Evolutionary conservation across 257 asterid genomes (phyloP), one percentile per base, ranked within the genome.

Genomic region (Vinca minor): DNA sequence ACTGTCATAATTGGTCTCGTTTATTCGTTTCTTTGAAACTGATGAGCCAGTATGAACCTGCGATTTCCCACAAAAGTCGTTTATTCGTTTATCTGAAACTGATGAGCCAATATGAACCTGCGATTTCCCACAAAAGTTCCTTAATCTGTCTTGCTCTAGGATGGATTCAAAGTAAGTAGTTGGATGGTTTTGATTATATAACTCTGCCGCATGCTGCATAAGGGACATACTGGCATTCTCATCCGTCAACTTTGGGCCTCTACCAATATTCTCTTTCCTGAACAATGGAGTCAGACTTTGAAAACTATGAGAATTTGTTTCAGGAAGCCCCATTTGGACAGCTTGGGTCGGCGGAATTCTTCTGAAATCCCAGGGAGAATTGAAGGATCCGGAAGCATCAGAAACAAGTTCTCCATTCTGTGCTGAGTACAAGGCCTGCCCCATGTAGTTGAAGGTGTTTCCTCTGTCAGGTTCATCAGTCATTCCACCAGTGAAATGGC

Each of bases 181-280:
- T n/a, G 52, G 66, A 58, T 26, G 59, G n/a, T 69, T 54, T 45
- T 67, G 50, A 48, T 59, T 46, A 68, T 81, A 47, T 26, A 63
- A 58, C n/a, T 29, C 75, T 56, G 73, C 17, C 74, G 69, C 58
- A 67, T 73, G 66, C 68, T 69, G 76, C 67, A 54, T 52, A 20
- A 69, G 36, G 55, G 59, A 57, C 66, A 63, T 48, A 69, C 63
- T 68, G 74, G 70, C 66, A 75, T 62, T 79, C 67, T 68, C 75
- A 44, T 69, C 68, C 72, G 58, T 70, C 59, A 69, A 31, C 58
- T 55, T 64, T 20, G 59, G 61, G 48, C 41, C 62, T 56, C 61
- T 71, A 44, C 69, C 57, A 50, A 42, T 23, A 60, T 28, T 26
- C 20, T 62, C 65, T 62, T 74, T 68, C 57, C 54, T 60, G 15